phyloP scores from a whole-genome alignment of 116 monocot genomes.

The Phalaenopsis hybrid region DNA sequence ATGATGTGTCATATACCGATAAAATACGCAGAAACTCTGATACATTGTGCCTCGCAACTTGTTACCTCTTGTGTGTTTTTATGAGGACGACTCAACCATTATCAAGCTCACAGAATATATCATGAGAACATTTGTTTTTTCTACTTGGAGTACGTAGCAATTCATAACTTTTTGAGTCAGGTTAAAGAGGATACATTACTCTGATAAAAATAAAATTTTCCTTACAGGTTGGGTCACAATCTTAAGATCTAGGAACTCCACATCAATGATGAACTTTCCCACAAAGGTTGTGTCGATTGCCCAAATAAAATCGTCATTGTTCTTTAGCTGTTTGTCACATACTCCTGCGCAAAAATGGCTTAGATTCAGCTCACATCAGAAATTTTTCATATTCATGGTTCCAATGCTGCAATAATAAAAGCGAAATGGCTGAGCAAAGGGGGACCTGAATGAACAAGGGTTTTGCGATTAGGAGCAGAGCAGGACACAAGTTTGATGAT shows the following conservation, averaged over 20 bases:
- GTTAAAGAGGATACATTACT: too few relatives aligned
- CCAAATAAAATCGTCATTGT: conserved; percentile 84
- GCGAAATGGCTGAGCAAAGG: not conserved
- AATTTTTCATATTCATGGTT: not conserved
- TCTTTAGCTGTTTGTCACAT: conserved; percentile 77
- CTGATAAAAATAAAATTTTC: not conserved
- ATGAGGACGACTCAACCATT: too few relatives aligned
- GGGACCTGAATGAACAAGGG: conserved; percentile 72
- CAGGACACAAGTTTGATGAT: conserved; percentile 54
- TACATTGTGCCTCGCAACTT: too few relatives aligned
- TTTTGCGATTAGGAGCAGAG: conserved; percentile 42
- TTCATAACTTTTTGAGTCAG: too few relatives aligned
- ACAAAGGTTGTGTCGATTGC: conserved; percentile 51
- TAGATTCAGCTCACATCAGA: not conserved
- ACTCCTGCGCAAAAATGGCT: conserved; percentile 40
- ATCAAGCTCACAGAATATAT: too few relatives aligned
- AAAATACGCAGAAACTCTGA: too few relatives aligned
- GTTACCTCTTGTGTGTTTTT: too few relatives aligned
- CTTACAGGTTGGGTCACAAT: conserved; percentile 44
- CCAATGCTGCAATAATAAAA: not conserved
- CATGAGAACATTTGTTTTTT: too few relatives aligned
- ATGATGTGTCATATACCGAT: too few relatives aligned
- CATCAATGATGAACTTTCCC: conserved; percentile 76
- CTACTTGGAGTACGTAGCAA: too few relatives aligned
- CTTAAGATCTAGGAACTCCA: conserved; percentile 89